A percentile compares a stretch with the other conserved stretches of the same genome.
phyloP scores from a whole-genome alignment of 805 yeast genomes.

The Nakazawaea peltata region DNA sequence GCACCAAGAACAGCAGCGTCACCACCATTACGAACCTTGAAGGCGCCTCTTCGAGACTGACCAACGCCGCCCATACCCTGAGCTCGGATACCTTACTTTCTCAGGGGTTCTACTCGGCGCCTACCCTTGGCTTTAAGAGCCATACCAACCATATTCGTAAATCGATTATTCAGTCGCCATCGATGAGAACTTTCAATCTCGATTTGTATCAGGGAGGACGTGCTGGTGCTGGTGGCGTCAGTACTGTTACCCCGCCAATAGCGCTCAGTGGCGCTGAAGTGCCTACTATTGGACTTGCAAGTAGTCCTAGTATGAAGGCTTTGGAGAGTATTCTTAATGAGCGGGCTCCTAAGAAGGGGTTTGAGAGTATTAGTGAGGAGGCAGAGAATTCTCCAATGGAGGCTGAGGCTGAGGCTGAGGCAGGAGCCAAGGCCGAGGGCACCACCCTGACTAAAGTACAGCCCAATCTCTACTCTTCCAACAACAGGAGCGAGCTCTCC shows the following conservation, averaged over 20 bases:
- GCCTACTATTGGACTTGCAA: conserved; percentile 25
- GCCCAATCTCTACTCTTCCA: no score
- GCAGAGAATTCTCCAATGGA: background rate
- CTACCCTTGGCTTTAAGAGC: conserved; percentile 9
- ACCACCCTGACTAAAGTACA: no score
- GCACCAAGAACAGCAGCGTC: no score
- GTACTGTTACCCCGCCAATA: no score
- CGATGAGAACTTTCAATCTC: conserved; percentile 19
- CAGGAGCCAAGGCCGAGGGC: conserved; percentile 2
- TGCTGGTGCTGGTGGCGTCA: no score
- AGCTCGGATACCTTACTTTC: no score
- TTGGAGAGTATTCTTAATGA: conserved; percentile 22
- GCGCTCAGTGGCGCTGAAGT: conserved; percentile 14
- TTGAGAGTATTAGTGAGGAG: background rate
- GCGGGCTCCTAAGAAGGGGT: background rate
- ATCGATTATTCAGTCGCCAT: conserved; percentile 24
- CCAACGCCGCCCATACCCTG: no score
- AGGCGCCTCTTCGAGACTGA: no score
- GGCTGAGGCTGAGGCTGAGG: conserved; percentile 7
- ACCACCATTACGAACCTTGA: no score
- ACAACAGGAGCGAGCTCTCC: conserved; percentile 14
- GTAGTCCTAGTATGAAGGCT: conserved; percentile 28
- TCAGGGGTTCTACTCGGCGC: conserved; percentile 8
- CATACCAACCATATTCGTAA: conserved; percentile 23
- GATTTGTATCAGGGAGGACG: conserved; percentile 1